phyloP scores from a whole-genome alignment of 257 asterid species.

The Lavandula angustifolia region DNA sequence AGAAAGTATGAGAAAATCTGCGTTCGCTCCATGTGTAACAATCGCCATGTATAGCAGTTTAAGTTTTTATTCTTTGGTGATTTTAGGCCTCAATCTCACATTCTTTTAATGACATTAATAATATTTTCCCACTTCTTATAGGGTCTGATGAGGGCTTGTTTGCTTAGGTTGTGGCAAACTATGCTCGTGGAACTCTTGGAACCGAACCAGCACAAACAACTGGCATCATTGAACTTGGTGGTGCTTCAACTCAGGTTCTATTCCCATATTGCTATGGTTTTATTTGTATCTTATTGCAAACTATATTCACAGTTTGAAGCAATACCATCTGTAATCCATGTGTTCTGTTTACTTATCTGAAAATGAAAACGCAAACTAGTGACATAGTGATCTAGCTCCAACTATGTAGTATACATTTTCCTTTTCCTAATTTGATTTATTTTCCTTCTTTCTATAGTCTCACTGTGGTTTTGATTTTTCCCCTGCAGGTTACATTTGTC shows the following conservation, averaged over 20 bases:
- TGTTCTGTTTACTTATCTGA: constrained; percentile 23
- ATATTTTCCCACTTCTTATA: constrained; percentile 32
- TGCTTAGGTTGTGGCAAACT: constrained; percentile 98
- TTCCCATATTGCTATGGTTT: constrained; percentile 25
- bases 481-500: constrained; percentile 77
- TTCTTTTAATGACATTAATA: constrained; percentile 13
- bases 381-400: constrained; percentile 11
- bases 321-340: not conserved
- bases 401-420: not conserved
- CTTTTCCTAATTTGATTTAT: not conserved
- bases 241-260: constrained; percentile 95
- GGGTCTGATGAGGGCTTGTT: constrained; percentile 97
- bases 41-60: constrained; percentile 13
- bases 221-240: constrained; percentile 98
- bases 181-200: constrained; percentile 94
- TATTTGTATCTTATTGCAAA: constrained; percentile 10
- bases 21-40: not conserved
- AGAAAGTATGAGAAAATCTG: not conserved
- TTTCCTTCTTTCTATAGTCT: too few relatives aligned
- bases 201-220: constrained; percentile 81
- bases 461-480: constrained; percentile 18
- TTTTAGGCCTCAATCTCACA: constrained; percentile 1
- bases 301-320: constrained; percentile 11
- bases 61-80: not conserved
- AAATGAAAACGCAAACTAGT: not conserved